Conservation (phyloP, 2,329 filamentous ascomycete species). For the Diaporthe nobilis region DNA sequence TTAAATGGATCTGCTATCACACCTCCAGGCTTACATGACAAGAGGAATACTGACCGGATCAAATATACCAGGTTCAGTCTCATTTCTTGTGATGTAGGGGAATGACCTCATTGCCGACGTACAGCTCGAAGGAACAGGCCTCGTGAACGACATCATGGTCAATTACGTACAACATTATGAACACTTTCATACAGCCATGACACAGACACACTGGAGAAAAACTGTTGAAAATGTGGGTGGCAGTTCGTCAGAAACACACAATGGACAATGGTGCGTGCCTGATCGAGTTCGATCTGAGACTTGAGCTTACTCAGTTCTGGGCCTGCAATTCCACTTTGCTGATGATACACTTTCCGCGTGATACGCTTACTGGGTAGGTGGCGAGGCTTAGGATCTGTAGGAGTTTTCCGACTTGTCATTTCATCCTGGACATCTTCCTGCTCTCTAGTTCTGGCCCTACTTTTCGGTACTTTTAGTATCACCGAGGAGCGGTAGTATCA, state of each 20-base stretch:
- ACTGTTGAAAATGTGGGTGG: no score
- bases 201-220: no score
- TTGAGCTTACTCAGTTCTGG: not conserved
- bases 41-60: not conserved
- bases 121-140: not conserved
- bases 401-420: no score
- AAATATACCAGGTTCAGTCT: not conserved
- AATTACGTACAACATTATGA: not conserved
- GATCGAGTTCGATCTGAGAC: not conserved
- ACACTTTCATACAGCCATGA: not conserved
- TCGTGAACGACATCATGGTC: not conserved
- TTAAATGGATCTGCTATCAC: not conserved
- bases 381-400: not conserved
- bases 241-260: not conserved
- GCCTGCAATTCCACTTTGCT: not conserved
- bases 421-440: not conserved
- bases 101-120: not conserved
- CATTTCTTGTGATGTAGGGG: not conserved
- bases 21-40: no score
- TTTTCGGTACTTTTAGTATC: no score
- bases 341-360: not conserved
- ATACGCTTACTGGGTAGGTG: not conserved
- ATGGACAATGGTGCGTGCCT: not conserved
- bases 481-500: no score
- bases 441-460: not conserved